Base-by-base conservation (phyloP, 805 yeast genomes). In the Candida cerambycidarum region DNA sequence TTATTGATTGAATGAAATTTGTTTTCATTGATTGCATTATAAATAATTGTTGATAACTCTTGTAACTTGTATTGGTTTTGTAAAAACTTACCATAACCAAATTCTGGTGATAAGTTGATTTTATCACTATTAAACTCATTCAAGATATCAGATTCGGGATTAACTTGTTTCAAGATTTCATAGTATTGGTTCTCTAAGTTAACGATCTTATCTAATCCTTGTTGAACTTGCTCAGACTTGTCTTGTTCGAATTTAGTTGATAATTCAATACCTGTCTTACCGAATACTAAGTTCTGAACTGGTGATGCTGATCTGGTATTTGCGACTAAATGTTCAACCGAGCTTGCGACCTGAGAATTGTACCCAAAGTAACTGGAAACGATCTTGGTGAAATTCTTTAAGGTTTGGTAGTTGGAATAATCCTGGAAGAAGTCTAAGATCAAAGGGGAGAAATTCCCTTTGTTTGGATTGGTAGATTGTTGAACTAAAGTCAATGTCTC, bases 71-170 rank as follows among this genome's bases (percentile, higher is more conserved):
- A 80, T 53, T 79, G 76, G 29, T 67, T 66, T 39, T 75, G 78
- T 52, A 89, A 63, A 58, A 73, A 89, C 19, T 78, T 67, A 62
- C 98, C 98, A 52, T 77, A 87, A 7, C 97, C 96, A 57, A 70
- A 90, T 64, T 89, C 97, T 17, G 97, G 98, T 25, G 65, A 63
- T 11, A 45, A 40, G 3, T 79, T 78, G 39, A 69, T 66, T 33
- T 72, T 67, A 27, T 67, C 64, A 17, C 75, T 69, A 13, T 73
- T 53, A 51, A 63, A 77, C 42, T 82, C 81, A 62, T 88, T 84
- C 59, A 85, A 69, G 28, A 89, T 63, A 10, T 39, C 36, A 47
- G 86, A 67, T 42, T 78, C 71, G 13, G 73, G 63, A 57, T 81
- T 83, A 6, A 87, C 71, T 62, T 89, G 96, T 37, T 75, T 63